Conservation (phyloP, 768 basidiomycete species). For the Podaxis sp. region DNA sequence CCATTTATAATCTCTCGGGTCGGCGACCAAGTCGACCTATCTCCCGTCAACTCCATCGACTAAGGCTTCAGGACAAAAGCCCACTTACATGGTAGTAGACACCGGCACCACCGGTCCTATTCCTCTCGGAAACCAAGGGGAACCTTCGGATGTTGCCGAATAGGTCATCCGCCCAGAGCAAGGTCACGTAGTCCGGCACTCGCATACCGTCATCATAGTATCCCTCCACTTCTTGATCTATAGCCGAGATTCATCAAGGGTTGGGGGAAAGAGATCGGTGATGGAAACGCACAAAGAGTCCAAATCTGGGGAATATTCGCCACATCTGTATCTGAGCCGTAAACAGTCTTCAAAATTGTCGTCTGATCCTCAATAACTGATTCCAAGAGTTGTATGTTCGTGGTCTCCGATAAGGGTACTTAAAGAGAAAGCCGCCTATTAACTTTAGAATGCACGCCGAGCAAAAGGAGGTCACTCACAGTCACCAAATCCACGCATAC, state of each 20-base stretch:
- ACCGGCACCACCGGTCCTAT: constrained; percentile 64
- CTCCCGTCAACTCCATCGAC: neutral
- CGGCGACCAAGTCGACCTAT: constrained; percentile 56
- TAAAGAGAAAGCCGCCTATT: neutral
- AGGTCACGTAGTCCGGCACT: constrained; percentile 59
- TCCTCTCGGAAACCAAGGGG: constrained; percentile 51
- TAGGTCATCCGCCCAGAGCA: constrained; percentile 76
- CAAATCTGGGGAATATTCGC: constrained; percentile 62
- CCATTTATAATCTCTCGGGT: constrained; percentile 69
- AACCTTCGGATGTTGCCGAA: constrained; percentile 69
- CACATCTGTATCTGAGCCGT: constrained; percentile 38
- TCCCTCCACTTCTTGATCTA: constrained; percentile 60
- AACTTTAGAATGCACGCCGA: neutral
- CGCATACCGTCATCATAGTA: constrained; percentile 64
- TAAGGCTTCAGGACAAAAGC: neutral
- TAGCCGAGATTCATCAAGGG: constrained; percentile 1
- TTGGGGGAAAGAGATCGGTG: neutral
- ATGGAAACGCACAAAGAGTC: constrained; percentile 46
- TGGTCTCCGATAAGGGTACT: constrained; percentile 51
- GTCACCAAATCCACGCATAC: constrained; percentile 65
- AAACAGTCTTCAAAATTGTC: constrained; percentile 51
- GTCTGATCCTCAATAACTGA: constrained; percentile 61
- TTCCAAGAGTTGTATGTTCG: constrained; percentile 50
- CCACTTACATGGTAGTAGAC: constrained; percentile 61
- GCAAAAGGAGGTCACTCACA: constrained; percentile 27